Evolutionary conservation across 768 basidiomycete genomes (phyloP).

Genomic region (Pilatotrama ljubarskyi): DNA sequence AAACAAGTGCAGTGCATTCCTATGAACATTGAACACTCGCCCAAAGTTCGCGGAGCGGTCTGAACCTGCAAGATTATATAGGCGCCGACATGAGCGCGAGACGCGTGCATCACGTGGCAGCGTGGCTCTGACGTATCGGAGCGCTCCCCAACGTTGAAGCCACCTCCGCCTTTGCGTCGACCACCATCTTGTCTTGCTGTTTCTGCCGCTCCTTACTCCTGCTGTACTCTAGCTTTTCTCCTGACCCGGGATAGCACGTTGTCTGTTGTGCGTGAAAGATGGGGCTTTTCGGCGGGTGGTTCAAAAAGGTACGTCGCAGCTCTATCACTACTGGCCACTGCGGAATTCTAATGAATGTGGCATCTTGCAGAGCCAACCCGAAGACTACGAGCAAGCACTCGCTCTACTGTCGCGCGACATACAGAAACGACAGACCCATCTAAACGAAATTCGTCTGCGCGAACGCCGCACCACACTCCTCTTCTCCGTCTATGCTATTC

Average conservation of each 20-base stretch:
- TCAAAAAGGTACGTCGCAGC: slow-evolving; percentile 11
- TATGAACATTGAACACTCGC: too few species aligned
- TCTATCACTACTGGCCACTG: neutral
- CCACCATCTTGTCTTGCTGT: neutral
- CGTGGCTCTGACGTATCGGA: slow-evolving; percentile 5
- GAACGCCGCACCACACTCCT: slow-evolving; percentile 78
- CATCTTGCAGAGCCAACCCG: slow-evolving; percentile 46
- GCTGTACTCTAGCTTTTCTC: slow-evolving; percentile 13
- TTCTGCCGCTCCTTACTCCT: slow-evolving; percentile 10
- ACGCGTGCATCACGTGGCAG: slow-evolving; percentile 18
- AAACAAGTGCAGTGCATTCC: too few species aligned
- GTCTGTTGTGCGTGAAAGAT: neutral
- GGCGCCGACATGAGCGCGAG: slow-evolving; percentile 1
- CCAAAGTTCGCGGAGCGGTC: neutral
- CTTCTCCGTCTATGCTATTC: slow-evolving; percentile 76
- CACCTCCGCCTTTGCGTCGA: neutral
- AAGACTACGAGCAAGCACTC: slow-evolving; percentile 79
- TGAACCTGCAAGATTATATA: neutral
- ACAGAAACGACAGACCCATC: slow-evolving; percentile 67
- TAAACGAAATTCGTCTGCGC: slow-evolving; percentile 82
- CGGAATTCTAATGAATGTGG: neutral
- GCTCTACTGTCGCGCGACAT: slow-evolving; percentile 67
- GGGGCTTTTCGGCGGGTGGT: slow-evolving; percentile 19
- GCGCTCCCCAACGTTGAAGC: neutral
- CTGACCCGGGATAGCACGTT: too few species aligned